These are phyloP conservation scores for Centrapalus pauciflorus DNA, from an alignment of 129 eudicot species.

Conservation along the genomic window DNA sequence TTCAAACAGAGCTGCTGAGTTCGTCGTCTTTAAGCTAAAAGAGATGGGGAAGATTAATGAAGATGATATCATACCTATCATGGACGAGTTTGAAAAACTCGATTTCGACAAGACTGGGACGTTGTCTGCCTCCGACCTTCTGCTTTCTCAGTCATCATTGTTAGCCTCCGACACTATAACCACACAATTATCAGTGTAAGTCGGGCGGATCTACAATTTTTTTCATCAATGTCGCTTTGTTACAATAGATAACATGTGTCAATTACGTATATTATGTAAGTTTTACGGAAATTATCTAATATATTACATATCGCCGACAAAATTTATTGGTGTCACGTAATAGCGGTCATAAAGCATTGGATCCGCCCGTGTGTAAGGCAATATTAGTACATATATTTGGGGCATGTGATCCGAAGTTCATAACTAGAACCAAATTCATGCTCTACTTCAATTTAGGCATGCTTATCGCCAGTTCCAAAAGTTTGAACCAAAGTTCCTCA, in stretches of 20 bases:
- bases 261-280: too few relatives aligned
- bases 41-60: conserved; percentile 86
- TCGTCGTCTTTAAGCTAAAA: conserved; percentile 58
- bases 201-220: too few relatives aligned
- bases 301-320: too few relatives aligned
- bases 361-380: too few relatives aligned
- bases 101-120: conserved; percentile 89
- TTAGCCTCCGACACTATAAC: not conserved
- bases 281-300: too few relatives aligned
- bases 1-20: conserved; percentile 71
- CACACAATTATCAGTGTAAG: conserved; percentile 14
- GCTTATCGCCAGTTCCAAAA: not conserved
- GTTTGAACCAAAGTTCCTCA: not conserved
- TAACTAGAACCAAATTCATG: not conserved
- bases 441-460: not conserved
- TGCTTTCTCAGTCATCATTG: conserved; percentile 42
- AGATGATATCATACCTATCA: conserved; percentile 57
- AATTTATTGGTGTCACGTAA: too few relatives aligned
- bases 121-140: conserved; percentile 56
- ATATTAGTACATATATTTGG: not conserved
- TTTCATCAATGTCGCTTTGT: too few relatives aligned
- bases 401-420: not conserved
- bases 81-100: conserved; percentile 69
- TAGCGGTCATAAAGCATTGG: too few relatives aligned
- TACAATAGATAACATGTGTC: too few relatives aligned